Evolutionary conservation across 345 rosid genomes (phyloP).

Genomic region (Barbarea vulgaris): DNA sequence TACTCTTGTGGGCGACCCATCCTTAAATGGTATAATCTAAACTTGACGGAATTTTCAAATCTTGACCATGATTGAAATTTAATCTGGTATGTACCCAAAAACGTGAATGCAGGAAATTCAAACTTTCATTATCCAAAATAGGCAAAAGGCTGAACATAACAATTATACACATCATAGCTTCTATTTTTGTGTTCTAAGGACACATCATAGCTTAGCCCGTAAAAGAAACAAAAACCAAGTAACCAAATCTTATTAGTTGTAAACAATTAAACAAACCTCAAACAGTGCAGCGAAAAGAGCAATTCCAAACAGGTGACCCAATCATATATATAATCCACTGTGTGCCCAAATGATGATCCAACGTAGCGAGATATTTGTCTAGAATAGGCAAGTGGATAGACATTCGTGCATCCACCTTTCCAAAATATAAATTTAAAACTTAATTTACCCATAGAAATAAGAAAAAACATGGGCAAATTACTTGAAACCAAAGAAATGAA

Average conservation of each 20-base stretch:
- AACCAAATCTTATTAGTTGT: neutral
- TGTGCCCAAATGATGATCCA: too few relatives aligned
- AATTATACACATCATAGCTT: neutral
- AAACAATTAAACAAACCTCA: neutral
- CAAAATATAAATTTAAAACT: too few relatives aligned
- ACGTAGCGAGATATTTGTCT: constrained; percentile 17
- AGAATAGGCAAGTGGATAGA: too few relatives aligned
- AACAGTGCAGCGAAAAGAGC: neutral
- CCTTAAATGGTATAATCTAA: too few relatives aligned
- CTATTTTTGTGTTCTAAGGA: neutral
- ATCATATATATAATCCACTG: too few relatives aligned
- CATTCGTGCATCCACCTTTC: too few relatives aligned
- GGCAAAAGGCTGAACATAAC: neutral
- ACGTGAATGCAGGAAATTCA: neutral
- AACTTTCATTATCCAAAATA: neutral
- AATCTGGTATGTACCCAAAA: neutral
- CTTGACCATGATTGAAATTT: neutral
- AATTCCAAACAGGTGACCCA: too few relatives aligned
- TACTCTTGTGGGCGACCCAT: too few relatives aligned
- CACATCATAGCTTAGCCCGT: neutral
- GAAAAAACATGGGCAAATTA: too few relatives aligned
- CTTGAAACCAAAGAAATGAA: too few relatives aligned
- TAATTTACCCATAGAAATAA: too few relatives aligned
- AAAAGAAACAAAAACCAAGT: neutral
- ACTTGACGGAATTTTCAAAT: neutral